Percentiles rank a stretch among this genome's conserved stretches.
Conservation (phyloP, 2,329 filamentous ascomycete genomes). For the Bipolaris bicolor region DNA sequence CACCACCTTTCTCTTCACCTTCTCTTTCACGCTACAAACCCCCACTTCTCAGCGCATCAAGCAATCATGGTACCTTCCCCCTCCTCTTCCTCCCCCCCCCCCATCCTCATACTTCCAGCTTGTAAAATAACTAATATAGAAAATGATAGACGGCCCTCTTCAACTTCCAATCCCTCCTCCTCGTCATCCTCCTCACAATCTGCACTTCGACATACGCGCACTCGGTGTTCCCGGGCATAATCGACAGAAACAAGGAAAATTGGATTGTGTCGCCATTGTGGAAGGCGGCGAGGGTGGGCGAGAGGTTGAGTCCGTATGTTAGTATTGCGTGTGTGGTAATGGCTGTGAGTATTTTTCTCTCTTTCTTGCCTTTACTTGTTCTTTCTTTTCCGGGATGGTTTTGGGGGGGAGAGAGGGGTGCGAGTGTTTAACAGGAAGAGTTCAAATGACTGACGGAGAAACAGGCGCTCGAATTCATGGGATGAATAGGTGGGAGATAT, state of each 20-base stretch:
- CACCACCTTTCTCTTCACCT: too few species aligned
- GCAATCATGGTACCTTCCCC: too few species aligned
- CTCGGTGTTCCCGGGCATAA: slow-evolving; percentile 83
- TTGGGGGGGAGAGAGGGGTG: too few species aligned
- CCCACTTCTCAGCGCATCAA: too few species aligned
- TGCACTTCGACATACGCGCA: slow-evolving; percentile 96
- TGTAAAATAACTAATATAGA: slow-evolving; percentile 7
- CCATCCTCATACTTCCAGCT: too few species aligned
- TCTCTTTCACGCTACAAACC: too few species aligned
- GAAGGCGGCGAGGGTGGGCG: slow-evolving; percentile 92
- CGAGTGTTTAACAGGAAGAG: neutral
- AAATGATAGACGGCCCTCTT: slow-evolving; percentile 94
- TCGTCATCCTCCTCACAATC: slow-evolving; percentile 92
- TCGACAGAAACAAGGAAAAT: slow-evolving; percentile 88
- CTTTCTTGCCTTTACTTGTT: neutral
- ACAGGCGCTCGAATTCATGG: slow-evolving; percentile 41
- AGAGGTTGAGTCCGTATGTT: slow-evolving; percentile 92
- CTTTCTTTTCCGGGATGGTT: too few species aligned
- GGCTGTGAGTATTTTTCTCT: slow-evolving; percentile 69
- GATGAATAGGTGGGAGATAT: slow-evolving; percentile 10
- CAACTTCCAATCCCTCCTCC: slow-evolving; percentile 96
- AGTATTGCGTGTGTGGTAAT: slow-evolving; percentile 92
- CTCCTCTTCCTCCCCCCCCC: too few species aligned
- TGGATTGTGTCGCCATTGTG: slow-evolving; percentile 88
- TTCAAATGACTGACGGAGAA: neutral